A percentile compares a stretch with the other conserved stretches of the same genome.
These are phyloP conservation scores for Cryptococcus maquisensis DNA, from an alignment of 1,284 basidiomycete species.

Conservation along the genomic window DNA sequence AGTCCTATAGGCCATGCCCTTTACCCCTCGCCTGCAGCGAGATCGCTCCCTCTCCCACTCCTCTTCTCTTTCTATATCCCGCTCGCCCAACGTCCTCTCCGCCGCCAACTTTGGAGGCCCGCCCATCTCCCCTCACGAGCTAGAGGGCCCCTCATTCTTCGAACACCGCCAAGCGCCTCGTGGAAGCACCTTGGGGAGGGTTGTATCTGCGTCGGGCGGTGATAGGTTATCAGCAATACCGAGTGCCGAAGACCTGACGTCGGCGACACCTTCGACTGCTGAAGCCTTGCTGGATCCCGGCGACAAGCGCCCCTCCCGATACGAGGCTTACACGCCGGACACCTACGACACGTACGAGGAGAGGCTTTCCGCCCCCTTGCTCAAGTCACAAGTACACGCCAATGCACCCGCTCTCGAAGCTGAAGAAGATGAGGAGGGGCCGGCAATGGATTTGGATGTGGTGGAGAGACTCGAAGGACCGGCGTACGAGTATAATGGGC, in stretches of 20 bases:
- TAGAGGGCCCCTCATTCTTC: background rate
- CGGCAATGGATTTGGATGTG: background rate
- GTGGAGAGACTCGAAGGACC: constrained; percentile 3
- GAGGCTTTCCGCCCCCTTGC: background rate
- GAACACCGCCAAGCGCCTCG: background rate
- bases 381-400: background rate
- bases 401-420: background rate
- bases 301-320: background rate
- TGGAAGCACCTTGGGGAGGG: background rate
- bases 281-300: background rate
- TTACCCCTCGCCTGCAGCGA: background rate
- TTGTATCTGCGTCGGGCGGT: background rate
- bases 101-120: constrained; percentile 3
- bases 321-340: background rate
- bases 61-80: constrained; percentile 20
- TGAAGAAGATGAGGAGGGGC: background rate
- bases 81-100: constrained; percentile 24
- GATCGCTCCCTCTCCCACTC: constrained; percentile 11
- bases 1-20: too few relatives aligned
- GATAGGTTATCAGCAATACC: background rate
- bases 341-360: background rate
- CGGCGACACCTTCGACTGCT: background rate
- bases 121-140: constrained; percentile 1
- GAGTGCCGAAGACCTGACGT: constrained; percentile 1
- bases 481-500: constrained; percentile 13